phyloP scores from a whole-genome alignment of 352 stramenopile species.

The Globisporangium orthogonon region DNA sequence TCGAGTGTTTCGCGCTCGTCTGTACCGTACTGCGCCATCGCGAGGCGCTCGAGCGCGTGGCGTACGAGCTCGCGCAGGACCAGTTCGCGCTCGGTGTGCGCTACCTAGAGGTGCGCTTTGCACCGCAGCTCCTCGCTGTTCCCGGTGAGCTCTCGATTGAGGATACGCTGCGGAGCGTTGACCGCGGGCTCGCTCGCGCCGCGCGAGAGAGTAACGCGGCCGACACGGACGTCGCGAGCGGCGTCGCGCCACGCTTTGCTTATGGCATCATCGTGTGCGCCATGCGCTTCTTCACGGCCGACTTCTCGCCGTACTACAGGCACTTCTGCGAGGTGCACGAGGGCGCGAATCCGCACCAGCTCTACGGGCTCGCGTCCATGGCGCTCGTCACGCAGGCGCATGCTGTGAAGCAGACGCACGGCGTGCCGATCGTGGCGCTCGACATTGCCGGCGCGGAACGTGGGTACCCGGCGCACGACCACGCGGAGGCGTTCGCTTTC shows the following conservation, averaged over 20 bases:
- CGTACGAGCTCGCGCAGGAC: conserved; percentile 82
- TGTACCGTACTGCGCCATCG: conserved; percentile 53
- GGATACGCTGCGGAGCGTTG: conserved; percentile 63
- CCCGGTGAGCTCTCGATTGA: conserved; percentile 59
- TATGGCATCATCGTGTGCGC: conserved; percentile 89
- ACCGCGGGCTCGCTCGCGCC: conserved; percentile 53
- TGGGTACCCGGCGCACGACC: conserved; percentile 74
- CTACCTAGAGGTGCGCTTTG: conserved; percentile 87
- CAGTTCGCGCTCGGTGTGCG: conserved; percentile 70
- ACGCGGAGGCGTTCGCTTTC: conserved; percentile 77
- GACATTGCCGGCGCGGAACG: conserved; percentile 80
- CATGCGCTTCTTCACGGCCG: conserved; percentile 85
- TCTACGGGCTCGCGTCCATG: conserved; percentile 81
- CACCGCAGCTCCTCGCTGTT: conserved; percentile 71
- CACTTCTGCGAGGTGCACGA: conserved; percentile 80
- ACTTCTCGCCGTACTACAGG: conserved; percentile 78
- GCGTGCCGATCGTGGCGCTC: conserved; percentile 80
- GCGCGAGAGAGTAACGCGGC: conserved; percentile 59
- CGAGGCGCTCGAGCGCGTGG: conserved; percentile 69
- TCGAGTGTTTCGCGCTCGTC: conserved; percentile 79
- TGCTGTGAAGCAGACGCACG: conserved; percentile 51
- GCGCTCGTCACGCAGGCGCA: conserved; percentile 78
- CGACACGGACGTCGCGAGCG: conserved; percentile 39
- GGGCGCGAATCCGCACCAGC: conserved; percentile 56
- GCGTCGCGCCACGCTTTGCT: conserved; percentile 52